Conservation (phyloP, 108 stramenopile species). For the Nitzschia putrida region DNA sequence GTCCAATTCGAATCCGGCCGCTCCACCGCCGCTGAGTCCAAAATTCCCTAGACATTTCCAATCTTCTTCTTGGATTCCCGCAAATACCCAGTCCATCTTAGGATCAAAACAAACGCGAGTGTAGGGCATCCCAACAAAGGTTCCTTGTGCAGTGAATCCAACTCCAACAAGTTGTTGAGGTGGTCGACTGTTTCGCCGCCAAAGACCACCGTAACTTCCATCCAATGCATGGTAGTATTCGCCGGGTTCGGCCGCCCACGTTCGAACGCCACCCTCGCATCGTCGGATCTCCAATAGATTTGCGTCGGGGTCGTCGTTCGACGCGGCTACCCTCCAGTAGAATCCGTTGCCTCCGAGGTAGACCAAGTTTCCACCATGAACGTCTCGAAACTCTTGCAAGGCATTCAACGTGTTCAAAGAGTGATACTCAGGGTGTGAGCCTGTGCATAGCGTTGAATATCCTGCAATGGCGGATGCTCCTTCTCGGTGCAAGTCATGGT, state of each 20-base stretch:
- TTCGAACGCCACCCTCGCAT: constrained; percentile 34
- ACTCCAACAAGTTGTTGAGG: constrained; percentile 31
- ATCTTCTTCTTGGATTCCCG: neutral
- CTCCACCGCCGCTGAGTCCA: constrained; percentile 30
- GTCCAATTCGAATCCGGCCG: constrained; percentile 42
- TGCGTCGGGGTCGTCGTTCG: neutral
- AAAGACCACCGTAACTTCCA: constrained; percentile 36
- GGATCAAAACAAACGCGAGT: constrained; percentile 7
- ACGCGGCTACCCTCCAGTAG: constrained; percentile 32
- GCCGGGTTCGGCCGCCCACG: constrained; percentile 33
- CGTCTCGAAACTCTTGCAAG: constrained; percentile 21
- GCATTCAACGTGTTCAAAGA: constrained; percentile 22
- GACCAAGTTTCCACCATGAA: constrained; percentile 15
- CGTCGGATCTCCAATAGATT: constrained; percentile 37
- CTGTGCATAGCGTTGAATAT: constrained; percentile 25
- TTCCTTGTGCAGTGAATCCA: constrained; percentile 37
- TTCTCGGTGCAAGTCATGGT: constrained; percentile 34
- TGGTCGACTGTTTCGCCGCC: constrained; percentile 24
- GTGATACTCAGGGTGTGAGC: constrained; percentile 40
- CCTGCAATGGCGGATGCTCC: constrained; percentile 13
- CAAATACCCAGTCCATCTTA: constrained; percentile 19
- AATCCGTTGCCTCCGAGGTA: constrained; percentile 47
- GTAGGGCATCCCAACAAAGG: constrained; percentile 23
- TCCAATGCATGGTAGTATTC: constrained; percentile 31
- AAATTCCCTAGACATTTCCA: constrained; percentile 19